Evolutionary conservation across 345 rosid species (phyloP).

Genomic region (Limnanthes douglasii): DNA sequence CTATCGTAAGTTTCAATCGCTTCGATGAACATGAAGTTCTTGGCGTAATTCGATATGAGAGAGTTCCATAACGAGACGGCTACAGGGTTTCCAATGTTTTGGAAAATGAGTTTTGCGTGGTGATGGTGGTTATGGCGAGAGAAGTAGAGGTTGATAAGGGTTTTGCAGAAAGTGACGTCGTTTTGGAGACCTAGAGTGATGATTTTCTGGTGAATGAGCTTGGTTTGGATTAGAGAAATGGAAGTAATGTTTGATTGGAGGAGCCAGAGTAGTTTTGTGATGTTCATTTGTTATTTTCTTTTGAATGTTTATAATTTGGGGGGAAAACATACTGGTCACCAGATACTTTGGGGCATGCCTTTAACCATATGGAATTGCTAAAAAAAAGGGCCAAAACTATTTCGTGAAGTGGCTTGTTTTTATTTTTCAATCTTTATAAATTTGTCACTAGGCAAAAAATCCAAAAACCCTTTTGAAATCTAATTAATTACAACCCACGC

Average conservation of each 20-base stretch:
- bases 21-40: conserved; percentile 32
- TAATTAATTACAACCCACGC: no score
- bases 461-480: no score
- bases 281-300: no score
- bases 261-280: conserved; percentile 16
- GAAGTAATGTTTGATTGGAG: conserved; percentile 17
- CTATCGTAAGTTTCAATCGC: conserved; percentile 29
- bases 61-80: conserved; percentile 51
- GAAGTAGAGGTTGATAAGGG: conserved; percentile 42
- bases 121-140: conserved; percentile 18
- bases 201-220: conserved; percentile 39
- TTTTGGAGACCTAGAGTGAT: conserved; percentile 26
- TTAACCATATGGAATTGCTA: no score
- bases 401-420: no score
- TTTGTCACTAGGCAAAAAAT: no score
- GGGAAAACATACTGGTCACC: no score
- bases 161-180: conserved; percentile 30
- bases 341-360: no score
- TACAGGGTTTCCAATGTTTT: conserved; percentile 12
- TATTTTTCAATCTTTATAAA: no score
- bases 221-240: conserved; percentile 21
- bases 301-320: no score
- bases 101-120: conserved; percentile 32
- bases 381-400: no score
- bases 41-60: conserved; percentile 36